A percentile compares a stretch with the other conserved stretches of the same genome.
Evolutionary conservation across 2,329 filamentous ascomycete species (phyloP).

Genomic region (Colletotrichum incanum): DNA sequence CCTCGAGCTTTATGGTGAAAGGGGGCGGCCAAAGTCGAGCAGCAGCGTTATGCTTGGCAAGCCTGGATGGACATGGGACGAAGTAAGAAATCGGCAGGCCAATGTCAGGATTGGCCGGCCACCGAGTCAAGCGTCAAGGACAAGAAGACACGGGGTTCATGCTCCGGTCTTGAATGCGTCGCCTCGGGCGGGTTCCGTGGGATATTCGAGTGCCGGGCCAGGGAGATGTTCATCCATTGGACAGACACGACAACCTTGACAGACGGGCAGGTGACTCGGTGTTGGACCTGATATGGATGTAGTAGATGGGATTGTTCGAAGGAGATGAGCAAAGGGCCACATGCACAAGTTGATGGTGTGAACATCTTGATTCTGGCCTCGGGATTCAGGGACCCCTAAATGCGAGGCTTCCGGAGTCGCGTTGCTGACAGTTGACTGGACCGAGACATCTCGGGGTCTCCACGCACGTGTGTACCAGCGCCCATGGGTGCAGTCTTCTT

Average conservation of each 20-base stretch:
- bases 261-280: slow-evolving; percentile 29
- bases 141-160: slow-evolving; percentile 10
- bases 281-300: neutral
- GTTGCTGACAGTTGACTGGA: neutral
- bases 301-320: neutral
- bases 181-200: slow-evolving; percentile 40
- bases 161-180: slow-evolving; percentile 8
- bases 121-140: slow-evolving; percentile 31
- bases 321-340: slow-evolving; percentile 7
- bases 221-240: slow-evolving; percentile 19
- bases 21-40: neutral
- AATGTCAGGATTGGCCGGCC: slow-evolving; percentile 14
- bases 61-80: slow-evolving; percentile 17
- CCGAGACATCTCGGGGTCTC: neutral
- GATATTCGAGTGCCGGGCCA: neutral
- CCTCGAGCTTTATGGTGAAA: slow-evolving; percentile 31
- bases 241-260: slow-evolving; percentile 1
- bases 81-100: slow-evolving; percentile 15
- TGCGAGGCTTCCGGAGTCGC: neutral
- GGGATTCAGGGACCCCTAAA: slow-evolving; percentile 25
- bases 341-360: slow-evolving; percentile 8
- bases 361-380: slow-evolving; percentile 7
- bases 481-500: neutral
- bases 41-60: neutral
- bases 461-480: neutral